Evolutionary conservation across 768 basidiomycete genomes (phyloP), one percentile per base, ranked within the genome.

Genomic region (Rhizopogon sp.): DNA sequence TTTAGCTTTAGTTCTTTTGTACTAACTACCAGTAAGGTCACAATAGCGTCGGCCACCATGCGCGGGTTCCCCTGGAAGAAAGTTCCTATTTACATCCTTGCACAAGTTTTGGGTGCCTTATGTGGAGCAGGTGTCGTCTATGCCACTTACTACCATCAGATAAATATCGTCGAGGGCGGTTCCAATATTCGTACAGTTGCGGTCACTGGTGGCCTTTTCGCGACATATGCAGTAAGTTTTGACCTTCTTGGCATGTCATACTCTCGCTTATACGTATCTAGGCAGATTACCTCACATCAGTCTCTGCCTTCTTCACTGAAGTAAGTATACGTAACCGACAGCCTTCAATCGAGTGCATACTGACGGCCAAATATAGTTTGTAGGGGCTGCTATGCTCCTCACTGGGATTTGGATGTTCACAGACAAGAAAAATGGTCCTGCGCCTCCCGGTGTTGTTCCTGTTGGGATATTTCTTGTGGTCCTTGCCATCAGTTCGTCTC

Each of bases 61-160:
- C 79, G 87, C 60, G 80, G 79, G 39, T 88, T 90, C 68, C 85
- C 87, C 0, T 84, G 84, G 83, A 76, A 74, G 59, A 88, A 89
- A 68, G 87, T 87, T 0, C 87, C 88, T 0, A 77, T 72, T 16
- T 87, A 80, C 69, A 79, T 85, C 33, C 62, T 80, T 52, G 75
- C 81, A 0, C 84, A 87, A 65, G 41, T 82, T 22, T 60, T 84
- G 55, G 84, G 83, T 10, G 83, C 74, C 5, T 57, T 82, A 39
- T 68, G 74, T 28, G 84, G 81, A 6, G 77, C 77, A 4, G 75
- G 76, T 1, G 58, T 80, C 46, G 67, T 79, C 31, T 85, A 84
- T 56, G 82, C 73, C 4, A 79, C 81, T 56, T 87, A 84, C 62
- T 75, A 76, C 61, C 79, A 81, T 62, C 83, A 82, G 16, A 80